Evolutionary conservation across 2,329 filamentous ascomycete species (phyloP), one percentile per base, ranked within the genome.

Genomic region (Hawksworthiomyces lignivorus): DNA sequence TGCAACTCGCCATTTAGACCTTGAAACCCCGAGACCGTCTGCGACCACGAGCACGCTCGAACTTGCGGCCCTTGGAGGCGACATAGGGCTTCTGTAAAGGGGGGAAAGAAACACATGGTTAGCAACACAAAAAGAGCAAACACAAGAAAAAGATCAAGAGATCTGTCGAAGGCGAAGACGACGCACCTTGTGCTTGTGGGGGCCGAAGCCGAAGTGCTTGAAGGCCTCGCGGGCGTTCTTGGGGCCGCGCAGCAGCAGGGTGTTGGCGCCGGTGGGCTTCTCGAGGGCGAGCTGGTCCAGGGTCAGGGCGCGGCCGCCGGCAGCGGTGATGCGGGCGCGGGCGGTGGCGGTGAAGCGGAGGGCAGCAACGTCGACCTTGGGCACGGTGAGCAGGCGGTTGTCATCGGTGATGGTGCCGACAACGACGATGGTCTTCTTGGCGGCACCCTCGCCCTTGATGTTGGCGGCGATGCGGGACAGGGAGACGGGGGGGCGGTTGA

Each of bases 21-120:
- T 98, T 98, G 89, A 98, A 98, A 80, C 94, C 92, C 64, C 86
- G 82, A 62, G 89, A 97, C 69, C 88, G 79, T 84, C 92, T 94
- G 74, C 92, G 89, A 72, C 92, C 94, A 92, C 92, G 89, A 63
- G 89, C 92, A 63, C 82, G 80, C 84, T 98, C 94, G 78, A 98
- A 98, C 80, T 98, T 98, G 74, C 92, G 85, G 64, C 94, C 94
- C 86, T 98, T 98, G 78, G 87, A 94, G 72, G 87, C 80, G 63
- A 98, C 80, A 60, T 94, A 86, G 58, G 90, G 90, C 81, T 96
- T 97, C 90, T 92, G 55, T 48, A 60, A 30, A 49, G 46, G 32
- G 41, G 36, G 39, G 52, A 70, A 52, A 72, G 64, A 50, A 49
- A 47, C 29, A 21, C 19, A 26, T 24, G 38, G 27, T 19, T 12